A percentile compares a stretch with the other conserved stretches of the same genome.
phyloP scores from a whole-genome alignment of 2,329 filamentous ascomycete species.

The Diaporthe batatas region DNA sequence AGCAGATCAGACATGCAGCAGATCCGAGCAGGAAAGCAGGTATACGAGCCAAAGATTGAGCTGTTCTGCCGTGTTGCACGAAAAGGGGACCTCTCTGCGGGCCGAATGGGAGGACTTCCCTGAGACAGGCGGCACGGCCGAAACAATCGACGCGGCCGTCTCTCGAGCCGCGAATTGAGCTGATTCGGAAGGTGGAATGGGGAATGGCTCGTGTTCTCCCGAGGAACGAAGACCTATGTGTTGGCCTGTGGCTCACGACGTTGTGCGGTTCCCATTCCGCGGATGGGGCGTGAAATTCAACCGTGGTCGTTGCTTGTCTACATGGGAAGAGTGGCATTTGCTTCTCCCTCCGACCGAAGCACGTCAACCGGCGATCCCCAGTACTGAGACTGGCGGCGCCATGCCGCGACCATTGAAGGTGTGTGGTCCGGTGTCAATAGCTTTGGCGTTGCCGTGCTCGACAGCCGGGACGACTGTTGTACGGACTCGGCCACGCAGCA shows the following conservation, averaged over 20 bases:
- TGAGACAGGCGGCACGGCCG: slow-evolving; percentile 31
- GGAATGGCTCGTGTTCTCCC: slow-evolving; percentile 6
- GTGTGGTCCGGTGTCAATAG: slow-evolving; percentile 6
- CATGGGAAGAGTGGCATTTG: not conserved
- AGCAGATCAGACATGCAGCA: slow-evolving; percentile 30
- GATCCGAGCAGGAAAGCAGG: slow-evolving; percentile 10
- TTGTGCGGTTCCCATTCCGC: slow-evolving; percentile 10
- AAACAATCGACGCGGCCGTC: slow-evolving; percentile 28
- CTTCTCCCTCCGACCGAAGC: not conserved
- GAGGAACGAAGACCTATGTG: not conserved
- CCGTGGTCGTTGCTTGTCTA: slow-evolving; percentile 21
- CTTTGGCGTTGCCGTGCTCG: not conserved
- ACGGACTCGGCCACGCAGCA: slow-evolving; percentile 10
- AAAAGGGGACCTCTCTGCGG: not conserved
- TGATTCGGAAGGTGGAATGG: not conserved
- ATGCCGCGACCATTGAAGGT: slow-evolving; percentile 36
- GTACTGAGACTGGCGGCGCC: slow-evolving; percentile 35
- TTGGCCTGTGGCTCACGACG: not conserved
- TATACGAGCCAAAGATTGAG: not conserved
- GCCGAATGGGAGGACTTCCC: slow-evolving; percentile 15
- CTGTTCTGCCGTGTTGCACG: slow-evolving; percentile 24
- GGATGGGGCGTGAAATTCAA: not conserved
- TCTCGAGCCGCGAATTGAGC: not conserved
- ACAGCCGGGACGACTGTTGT: slow-evolving; percentile 7
- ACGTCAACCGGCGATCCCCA: slow-evolving; percentile 15